These are phyloP conservation scores for Musa beccarii DNA, from an alignment of 176 grass and related monocot genomes.

Conservation along the genomic window DNA sequence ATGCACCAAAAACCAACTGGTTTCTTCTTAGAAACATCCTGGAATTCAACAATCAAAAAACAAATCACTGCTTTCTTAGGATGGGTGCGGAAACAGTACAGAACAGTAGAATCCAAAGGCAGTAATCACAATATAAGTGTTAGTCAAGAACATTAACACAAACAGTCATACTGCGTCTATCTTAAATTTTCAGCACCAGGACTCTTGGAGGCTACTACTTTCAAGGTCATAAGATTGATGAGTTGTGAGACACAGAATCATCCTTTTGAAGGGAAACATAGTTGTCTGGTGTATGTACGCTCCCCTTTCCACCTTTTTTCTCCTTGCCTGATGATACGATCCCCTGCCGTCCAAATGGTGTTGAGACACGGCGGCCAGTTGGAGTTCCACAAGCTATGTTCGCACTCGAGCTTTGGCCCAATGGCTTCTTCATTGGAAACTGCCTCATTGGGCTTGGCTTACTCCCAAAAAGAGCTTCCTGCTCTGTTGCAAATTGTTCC, in stretches of 20 bases:
- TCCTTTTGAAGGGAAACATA: constrained; percentile 70
- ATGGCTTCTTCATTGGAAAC: constrained; percentile 49
- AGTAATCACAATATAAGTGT: no score
- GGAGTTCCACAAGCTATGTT: constrained; percentile 58
- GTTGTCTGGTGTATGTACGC: constrained; percentile 38
- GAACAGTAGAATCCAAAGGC: no score
- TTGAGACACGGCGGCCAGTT: constrained; percentile 28
- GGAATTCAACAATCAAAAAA: no score
- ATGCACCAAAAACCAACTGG: no score
- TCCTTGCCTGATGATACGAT: constrained; percentile 44
- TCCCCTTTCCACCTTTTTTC: constrained; percentile 37
- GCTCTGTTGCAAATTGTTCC: constrained; percentile 64
- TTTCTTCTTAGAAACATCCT: no score
- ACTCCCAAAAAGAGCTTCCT: constrained; percentile 40
- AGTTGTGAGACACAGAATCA: constrained; percentile 14
- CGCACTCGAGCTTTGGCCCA: constrained; percentile 67
- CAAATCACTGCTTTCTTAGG: no score
- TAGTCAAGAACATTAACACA: no score
- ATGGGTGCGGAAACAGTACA: no score
- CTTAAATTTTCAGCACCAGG: background rate
- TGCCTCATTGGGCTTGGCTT: constrained; percentile 74
- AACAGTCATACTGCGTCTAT: no score
- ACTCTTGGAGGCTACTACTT: background rate
- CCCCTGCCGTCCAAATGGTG: constrained; percentile 44
- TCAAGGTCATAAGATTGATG: constrained; percentile 32